phyloP scores from a whole-genome alignment of 306 rosid genomes.

The Gastrolobium bilobum region DNA sequence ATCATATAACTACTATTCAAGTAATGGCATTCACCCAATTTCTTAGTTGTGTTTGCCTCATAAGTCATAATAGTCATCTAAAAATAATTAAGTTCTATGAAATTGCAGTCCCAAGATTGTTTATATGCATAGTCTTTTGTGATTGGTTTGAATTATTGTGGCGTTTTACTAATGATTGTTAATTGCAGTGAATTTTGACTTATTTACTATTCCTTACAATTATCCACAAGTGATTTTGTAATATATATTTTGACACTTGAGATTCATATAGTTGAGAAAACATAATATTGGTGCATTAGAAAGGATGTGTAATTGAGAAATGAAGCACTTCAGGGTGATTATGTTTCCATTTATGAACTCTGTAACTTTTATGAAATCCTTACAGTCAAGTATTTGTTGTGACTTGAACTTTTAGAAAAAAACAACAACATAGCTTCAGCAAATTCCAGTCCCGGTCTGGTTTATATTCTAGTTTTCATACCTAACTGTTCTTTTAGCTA shows the following conservation, averaged over 20 bases:
- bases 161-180: constrained; percentile 8
- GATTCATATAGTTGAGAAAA: background rate
- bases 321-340: constrained; percentile 11
- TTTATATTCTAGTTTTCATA: constrained; percentile 34
- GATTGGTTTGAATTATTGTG: constrained; percentile 32
- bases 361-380: background rate
- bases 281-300: constrained; percentile 29
- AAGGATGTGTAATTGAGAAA: constrained; percentile 17
- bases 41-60: constrained; percentile 19
- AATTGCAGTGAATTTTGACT: constrained; percentile 9
- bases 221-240: constrained; percentile 22
- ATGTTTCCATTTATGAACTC: constrained; percentile 13
- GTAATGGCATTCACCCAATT: constrained; percentile 11
- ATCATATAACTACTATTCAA: constrained; percentile 18
- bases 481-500: constrained; percentile 29
- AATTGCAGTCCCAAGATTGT: constrained; percentile 24
- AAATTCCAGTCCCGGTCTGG: background rate
- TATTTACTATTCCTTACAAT: constrained; percentile 1
- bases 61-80: constrained; percentile 24
- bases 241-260: constrained; percentile 2
- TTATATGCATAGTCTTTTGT: constrained; percentile 16
- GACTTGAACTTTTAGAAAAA: background rate
- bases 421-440: background rate
- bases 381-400: background rate
- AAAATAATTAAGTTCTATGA: constrained; percentile 19